Base-by-base conservation (phyloP, 164 flowering plant species). In the Tetracentron sinense region DNA sequence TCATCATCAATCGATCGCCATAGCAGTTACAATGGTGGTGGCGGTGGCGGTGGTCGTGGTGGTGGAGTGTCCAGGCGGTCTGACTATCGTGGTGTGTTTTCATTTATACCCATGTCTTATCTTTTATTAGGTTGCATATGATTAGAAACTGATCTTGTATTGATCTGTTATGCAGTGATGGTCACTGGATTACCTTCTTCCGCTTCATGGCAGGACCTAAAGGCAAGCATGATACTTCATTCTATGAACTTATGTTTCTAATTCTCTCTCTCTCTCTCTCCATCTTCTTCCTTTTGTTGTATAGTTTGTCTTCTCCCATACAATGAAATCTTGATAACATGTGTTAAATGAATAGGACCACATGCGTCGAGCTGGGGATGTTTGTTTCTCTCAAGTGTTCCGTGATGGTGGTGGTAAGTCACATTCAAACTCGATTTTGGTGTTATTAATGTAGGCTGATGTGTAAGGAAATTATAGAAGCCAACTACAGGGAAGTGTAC, bases 131-230 rank as follows among this genome's bases (percentile, higher is more conserved):
- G 6, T 21, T 20, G 21, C 12, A n/a, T 6, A 7, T 51, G 27
- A 4, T 51, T 51, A 6, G 11, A 8, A 20, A 27, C 27, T 38
- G 46, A 4, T 48, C 65, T 35, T 60, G 16, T 1, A 0, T 22
- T 42, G 0, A 20, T 23, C 28, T 29, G 3, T 63, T n/a, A 14
- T 65, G 68, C 76, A 87, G 92, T 87, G 22, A 16, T 78, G 63
- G 82, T 87, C 50, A 72, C 87, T 67, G 89, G 89, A 21, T 75
- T 86, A 23, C 92, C 92, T 26, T 62, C 79, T 58, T 84, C 89
- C 75, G 89, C 92, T 51, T 86, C 92, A 21, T 87, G 92, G 92
- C 92, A 87, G 76, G 92, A 87, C 73, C 72, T 87, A 58, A 87
- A 87, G 87, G 92, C 85, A 44, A 69, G 73, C 0, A 42, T 28